These are phyloP conservation scores for Tetradesmus obliquus DNA, from an alignment of 139 green algal genomes.

Conservation along the genomic window DNA sequence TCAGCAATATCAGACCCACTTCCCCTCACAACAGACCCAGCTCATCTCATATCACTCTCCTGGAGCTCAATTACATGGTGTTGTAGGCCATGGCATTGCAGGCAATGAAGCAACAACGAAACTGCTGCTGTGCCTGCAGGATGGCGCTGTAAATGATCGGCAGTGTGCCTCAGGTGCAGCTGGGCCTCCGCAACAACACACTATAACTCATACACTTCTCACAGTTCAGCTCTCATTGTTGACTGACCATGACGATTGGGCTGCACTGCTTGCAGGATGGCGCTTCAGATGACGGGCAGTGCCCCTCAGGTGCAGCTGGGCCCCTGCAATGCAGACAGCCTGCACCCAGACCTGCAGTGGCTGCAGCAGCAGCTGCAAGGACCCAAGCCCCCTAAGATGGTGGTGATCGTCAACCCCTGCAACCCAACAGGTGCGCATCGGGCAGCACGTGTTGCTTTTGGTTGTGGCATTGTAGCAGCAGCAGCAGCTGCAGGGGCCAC, in stretches of 20 bases:
- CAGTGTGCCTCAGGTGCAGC: constrained; percentile 38
- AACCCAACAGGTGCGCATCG: constrained; percentile 84
- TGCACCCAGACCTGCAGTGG: constrained; percentile 63
- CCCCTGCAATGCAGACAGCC: not conserved
- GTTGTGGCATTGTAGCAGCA: constrained; percentile 43
- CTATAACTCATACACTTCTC: too few species aligned
- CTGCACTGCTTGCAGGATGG: constrained; percentile 34
- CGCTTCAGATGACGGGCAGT: constrained; percentile 79
- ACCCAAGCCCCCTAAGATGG: constrained; percentile 69
- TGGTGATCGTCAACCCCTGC: constrained; percentile 72
- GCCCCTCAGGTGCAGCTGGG: constrained; percentile 25
- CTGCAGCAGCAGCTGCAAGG: constrained; percentile 59
- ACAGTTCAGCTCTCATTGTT: too few species aligned
- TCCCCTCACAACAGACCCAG: too few species aligned
- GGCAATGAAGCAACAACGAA: too few species aligned
- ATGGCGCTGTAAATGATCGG: constrained; percentile 76
- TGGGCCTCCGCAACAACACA: too few species aligned
- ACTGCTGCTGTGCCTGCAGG: not conserved
- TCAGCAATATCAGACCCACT: too few species aligned
- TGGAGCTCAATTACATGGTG: too few species aligned
- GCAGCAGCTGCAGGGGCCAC: constrained; percentile 52
- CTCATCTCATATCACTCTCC: too few species aligned
- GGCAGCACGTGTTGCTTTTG: not conserved
- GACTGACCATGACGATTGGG: not conserved
- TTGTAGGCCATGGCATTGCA: too few species aligned